Conservation (phyloP, 139 green algal species). For the Chlamydomonas incerta region DNA sequence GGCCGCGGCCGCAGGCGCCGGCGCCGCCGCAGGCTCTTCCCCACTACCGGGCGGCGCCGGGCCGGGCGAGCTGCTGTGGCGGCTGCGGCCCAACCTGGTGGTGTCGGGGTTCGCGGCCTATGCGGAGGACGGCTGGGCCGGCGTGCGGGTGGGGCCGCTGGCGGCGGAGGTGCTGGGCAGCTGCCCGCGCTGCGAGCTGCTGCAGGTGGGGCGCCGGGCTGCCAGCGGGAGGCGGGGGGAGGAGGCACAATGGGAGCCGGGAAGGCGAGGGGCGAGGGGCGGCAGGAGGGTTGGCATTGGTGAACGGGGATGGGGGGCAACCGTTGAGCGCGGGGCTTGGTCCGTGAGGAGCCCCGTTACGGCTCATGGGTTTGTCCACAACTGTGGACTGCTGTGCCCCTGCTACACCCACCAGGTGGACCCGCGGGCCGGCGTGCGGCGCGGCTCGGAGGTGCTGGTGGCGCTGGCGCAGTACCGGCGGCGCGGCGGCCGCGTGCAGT, state of each 20-base stretch:
- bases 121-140: slow-evolving; percentile 71
- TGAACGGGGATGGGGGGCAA: too few species aligned
- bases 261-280: too few species aligned
- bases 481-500: slow-evolving; percentile 55
- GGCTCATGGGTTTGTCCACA: not conserved
- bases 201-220: slow-evolving; percentile 31
- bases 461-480: slow-evolving; percentile 62
- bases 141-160: slow-evolving; percentile 40
- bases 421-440: slow-evolving; percentile 40
- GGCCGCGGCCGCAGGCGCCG: not conserved
- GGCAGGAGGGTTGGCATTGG: too few species aligned
- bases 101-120: slow-evolving; percentile 64
- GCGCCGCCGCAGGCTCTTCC: not conserved
- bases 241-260: too few species aligned
- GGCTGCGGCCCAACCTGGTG: slow-evolving; percentile 85
- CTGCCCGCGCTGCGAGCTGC: slow-evolving; percentile 63
- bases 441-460: slow-evolving; percentile 44
- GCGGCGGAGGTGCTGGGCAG: slow-evolving; percentile 46
- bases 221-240: too few species aligned
- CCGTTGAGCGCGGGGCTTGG: not conserved
- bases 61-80: slow-evolving; percentile 20
- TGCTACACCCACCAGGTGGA: slow-evolving; percentile 36
- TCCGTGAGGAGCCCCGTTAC: not conserved
- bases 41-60: not conserved
- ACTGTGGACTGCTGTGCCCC: not conserved